Evolutionary conservation across 2,329 filamentous ascomycete genomes (phyloP), one percentile per base, ranked within the genome.

Genomic region (Leptoxyphium fumago): DNA sequence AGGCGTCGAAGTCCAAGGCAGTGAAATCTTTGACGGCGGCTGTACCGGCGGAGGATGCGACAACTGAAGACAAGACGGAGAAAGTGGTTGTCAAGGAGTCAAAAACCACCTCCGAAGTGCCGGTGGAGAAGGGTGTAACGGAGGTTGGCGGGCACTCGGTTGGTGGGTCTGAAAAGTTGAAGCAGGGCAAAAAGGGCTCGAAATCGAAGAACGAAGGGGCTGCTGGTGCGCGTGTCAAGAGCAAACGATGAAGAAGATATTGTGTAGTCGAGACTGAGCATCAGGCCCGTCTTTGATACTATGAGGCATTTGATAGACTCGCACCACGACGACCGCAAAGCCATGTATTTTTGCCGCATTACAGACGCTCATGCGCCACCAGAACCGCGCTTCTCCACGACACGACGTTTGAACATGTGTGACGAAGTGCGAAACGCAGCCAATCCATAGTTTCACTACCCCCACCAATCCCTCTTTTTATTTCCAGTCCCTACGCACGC

Each of bases 1-100:
- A 64, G 50, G 57, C 53, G 18, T 52, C 43, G 6, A 58, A 59
- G 48, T 50, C 41, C 41, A 52, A 55, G 51, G 39, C 39, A 38
- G 46, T 48, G 10, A 34, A 43, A 30, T 38, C 30, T 39, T 38
- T 48, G 38, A 29, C 17, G 10, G 13, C 28, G 26, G 13, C 17
- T 15, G 18, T 13, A n/a, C 13, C 14, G 4, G 26, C 17, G 3
- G 40, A 42, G 18, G n/a, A 15, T 2, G 11, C 10, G n/a, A 30
- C 13, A 7, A 30, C 10, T 5, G 3, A 32, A 13, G 29, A 28
- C 26, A 26, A 2, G 2, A 18, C 10, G 5, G 40, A 29, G 6
- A 42, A 28, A 14, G 18, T 9, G 32, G 32, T 36, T 36, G 32
- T 36, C 32, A 36, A 36, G 9, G 32, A 36, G 15, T 36, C 32